Base-by-base conservation (phyloP, 2,329 filamentous ascomycete genomes). In the Penicillium verrucosum region DNA sequence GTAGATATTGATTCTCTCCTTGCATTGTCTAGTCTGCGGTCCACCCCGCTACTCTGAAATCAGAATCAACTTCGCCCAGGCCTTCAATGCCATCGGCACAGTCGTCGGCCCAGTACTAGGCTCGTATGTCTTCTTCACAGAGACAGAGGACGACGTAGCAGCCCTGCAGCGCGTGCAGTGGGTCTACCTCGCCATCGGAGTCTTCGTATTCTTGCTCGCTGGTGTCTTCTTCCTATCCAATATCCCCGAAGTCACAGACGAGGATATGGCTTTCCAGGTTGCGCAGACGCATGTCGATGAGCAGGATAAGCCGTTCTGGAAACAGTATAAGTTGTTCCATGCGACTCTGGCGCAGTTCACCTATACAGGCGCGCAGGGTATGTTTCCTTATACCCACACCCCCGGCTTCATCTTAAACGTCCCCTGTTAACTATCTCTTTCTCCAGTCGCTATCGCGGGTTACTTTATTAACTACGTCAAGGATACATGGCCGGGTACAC, bases 151-250 rank as follows among this genome's bases (percentile, higher is more conserved):
- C 54, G 81, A 83, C 51, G 77, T 82, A 10, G 72, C 74, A 30
- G 82, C 82, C 1, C 80, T 94, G 3, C 79, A 80, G 61, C 85
- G 86, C 54, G 89, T 92, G 1, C 88, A 92, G 72, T 92, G 86
- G 84, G 86, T 89, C 0, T 94, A 94, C 65, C 81, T 94, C n/a
- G 88, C 86, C 54, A 88, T 93, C 59, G 90, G 86, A 4, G 77
- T 82, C 67, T 91, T 91, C 60, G 89, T 91, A 32, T 84, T 85
- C 61, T 66, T 84, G 3, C 79, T 92, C 3, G 89, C 85, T 0
- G 71, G 79, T 5, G 76, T 87, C n/a, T 89, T 90, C 70, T 87
- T 84, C 73, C 70, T 89, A 40, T 83, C 84, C 9, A 80, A 80
- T 12, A 87, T 90, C 54, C 88, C 88, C 6, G 88, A 91, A 70